Percentiles rank a stretch among this genome's conserved stretches.
Conservation (phyloP, 176 grass and related monocot species). For the Carex myosuroides region DNA sequence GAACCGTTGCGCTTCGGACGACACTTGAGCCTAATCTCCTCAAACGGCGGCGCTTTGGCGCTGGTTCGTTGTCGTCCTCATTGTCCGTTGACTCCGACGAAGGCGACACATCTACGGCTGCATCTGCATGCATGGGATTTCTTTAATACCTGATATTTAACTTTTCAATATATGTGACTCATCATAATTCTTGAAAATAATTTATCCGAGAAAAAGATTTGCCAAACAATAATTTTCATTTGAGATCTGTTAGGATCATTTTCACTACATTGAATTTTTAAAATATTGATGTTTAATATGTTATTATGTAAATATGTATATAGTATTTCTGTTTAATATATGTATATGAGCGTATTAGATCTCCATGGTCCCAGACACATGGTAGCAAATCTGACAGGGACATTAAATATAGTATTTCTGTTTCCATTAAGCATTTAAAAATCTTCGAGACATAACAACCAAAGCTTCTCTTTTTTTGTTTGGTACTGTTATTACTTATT, state of each 20-base stretch:
- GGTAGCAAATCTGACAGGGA: neutral
- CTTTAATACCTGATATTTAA: neutral
- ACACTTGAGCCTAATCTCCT: slow-evolving; percentile 73
- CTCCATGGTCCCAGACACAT: neutral
- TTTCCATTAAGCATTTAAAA: neutral
- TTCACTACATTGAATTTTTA: too few relatives aligned
- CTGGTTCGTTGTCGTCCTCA: slow-evolving; percentile 43
- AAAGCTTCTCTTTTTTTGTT: neutral
- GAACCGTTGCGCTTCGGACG: slow-evolving; percentile 81
- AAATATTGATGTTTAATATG: too few relatives aligned
- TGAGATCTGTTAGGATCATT: neutral
- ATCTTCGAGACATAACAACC: neutral
- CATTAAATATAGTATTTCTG: neutral
- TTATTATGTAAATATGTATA: too few relatives aligned
- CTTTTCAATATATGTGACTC: neutral
- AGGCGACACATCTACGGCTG: slow-evolving; percentile 52
- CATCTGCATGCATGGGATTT: slow-evolving; percentile 1
- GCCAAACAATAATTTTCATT: neutral
- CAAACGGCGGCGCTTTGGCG: slow-evolving; percentile 59
- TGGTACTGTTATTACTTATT: neutral
- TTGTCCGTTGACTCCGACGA: slow-evolving; percentile 57
- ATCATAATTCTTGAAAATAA: neutral
- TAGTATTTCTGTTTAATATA: too few relatives aligned
- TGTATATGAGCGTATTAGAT: neutral
- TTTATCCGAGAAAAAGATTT: neutral